Base-by-base conservation (phyloP, 345 rosid genomes). In the Clausena lansium region DNA sequence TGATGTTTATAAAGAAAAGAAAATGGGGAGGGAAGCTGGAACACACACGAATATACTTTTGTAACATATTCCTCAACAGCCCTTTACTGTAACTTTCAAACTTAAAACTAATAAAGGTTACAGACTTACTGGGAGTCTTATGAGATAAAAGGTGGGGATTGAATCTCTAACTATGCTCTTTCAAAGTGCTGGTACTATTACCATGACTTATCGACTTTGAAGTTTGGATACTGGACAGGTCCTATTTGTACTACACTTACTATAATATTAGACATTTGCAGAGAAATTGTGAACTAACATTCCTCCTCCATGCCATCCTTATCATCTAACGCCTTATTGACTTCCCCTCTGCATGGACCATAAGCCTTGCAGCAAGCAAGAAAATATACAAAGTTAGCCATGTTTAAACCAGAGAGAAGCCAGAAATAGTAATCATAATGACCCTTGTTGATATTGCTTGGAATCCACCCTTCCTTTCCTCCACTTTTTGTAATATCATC, bases 371-470 rank as follows among this genome's bases (percentile, higher is more conserved):
- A 59, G 78, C 90, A 86, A 33, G 60, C 77, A 52, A 87, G 28
- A 62, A 74, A 87, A 72, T 83, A 83, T 2, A 84, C 0, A 60
- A 90, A 81, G 74, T 86, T 92, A 45, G 76, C 68, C 28, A 80
- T 24, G 64, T 83, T 66, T 79, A 93, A 61, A 19, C 55, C 78
- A 0, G 81, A 81, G 38, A 88, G 77, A 70, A 91, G 66, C 85
- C 88, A 88, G 38, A 83, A 88, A 47, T 85, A 91, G 57, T 85
- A 85, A 63, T 89, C 95, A 73, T 84, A 88, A 70, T 82, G 94
- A 11, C 89, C 93, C 65, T 79, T 78, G 67, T 90, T 77, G 45
- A 89, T 73, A 58, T 89, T 83, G 66, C 74, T 79, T 2, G 86
- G 81, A 32, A 91, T 82, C 98, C 95, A 85, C 27, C 89, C 84